Conservation (phyloP, 257 asterid species). For the Schizonepeta tenuifolia region DNA sequence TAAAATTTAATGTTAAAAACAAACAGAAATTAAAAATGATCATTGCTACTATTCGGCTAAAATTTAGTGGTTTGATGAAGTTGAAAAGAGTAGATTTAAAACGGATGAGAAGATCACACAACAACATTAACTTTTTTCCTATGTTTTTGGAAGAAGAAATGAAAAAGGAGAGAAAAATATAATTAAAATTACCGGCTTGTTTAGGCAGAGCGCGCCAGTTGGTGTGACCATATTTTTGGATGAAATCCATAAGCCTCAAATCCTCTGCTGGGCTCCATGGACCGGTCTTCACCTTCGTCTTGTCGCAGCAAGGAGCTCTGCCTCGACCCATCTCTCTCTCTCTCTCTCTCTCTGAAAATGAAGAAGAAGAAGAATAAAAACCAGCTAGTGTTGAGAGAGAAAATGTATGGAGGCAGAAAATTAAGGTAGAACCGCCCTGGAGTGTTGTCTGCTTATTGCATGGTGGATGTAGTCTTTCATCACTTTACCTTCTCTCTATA, state of each 20-base stretch:
- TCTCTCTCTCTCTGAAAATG: neutral
- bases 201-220: constrained; percentile 85
- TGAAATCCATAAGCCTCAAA: constrained; percentile 49
- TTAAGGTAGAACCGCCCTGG: neutral
- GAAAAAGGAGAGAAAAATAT: neutral
- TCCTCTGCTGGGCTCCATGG: constrained; percentile 83
- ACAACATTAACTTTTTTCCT: neutral
- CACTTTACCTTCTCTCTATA: constrained; percentile 26
- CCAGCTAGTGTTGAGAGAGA: neutral
- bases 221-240: constrained; percentile 56
- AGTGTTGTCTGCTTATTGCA: constrained; percentile 17
- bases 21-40: too few species aligned
- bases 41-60: too few species aligned
- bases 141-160: too few species aligned
- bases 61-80: too few species aligned
- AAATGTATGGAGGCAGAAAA: too few species aligned
- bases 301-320: constrained; percentile 80
- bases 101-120: neutral
- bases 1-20: too few species aligned
- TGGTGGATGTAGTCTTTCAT: constrained; percentile 20
- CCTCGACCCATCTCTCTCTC: constrained; percentile 49
- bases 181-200: constrained; percentile 56
- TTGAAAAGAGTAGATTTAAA: too few species aligned
- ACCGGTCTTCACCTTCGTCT: constrained; percentile 64
- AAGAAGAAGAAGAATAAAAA: neutral